These are phyloP conservation scores for Leersia perrieri DNA, from an alignment of 176 grass and related monocot genomes.

Conservation along the genomic window DNA sequence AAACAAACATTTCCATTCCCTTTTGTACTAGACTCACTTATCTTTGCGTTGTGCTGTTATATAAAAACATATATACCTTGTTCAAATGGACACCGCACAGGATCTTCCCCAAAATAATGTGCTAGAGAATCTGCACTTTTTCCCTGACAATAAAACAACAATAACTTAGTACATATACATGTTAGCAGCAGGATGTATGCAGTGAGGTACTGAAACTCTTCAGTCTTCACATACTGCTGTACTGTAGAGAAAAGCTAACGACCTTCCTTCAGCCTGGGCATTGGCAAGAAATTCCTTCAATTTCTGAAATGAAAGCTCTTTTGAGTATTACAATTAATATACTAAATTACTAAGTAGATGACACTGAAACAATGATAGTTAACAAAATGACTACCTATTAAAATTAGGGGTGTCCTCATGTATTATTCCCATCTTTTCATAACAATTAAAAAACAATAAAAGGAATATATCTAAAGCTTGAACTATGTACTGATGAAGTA, in stretches of 20 bases:
- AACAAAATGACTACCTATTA: not conserved
- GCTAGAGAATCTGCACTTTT: constrained; percentile 82
- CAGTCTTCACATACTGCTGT: constrained; percentile 58
- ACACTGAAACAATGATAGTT: not conserved
- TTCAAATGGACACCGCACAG: constrained; percentile 80
- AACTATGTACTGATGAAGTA: not conserved
- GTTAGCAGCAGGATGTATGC: not conserved
- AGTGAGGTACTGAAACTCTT: not conserved
- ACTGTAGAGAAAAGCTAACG: constrained; percentile 75
- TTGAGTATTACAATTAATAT: not conserved
- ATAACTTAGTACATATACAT: constrained; percentile 16
- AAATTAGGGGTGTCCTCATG: not conserved
- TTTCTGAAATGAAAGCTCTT: constrained; percentile 52
- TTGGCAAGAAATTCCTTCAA: constrained; percentile 79
- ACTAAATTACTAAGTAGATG: not conserved
- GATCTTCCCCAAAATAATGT: constrained; percentile 97
- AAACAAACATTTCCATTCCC: not conserved
- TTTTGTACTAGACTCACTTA: constrained; percentile 3
- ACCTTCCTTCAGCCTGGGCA: constrained; percentile 89
- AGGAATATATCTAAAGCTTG: not conserved
- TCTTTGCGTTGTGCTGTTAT: constrained; percentile 27
- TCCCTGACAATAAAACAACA: constrained; percentile 51
- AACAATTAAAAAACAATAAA: not conserved
- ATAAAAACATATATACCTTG: constrained; percentile 69
- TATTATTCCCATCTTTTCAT: not conserved